Conservation (phyloP, 495 filamentous ascomycete genomes). For the Penicillium bialowiezense region DNA sequence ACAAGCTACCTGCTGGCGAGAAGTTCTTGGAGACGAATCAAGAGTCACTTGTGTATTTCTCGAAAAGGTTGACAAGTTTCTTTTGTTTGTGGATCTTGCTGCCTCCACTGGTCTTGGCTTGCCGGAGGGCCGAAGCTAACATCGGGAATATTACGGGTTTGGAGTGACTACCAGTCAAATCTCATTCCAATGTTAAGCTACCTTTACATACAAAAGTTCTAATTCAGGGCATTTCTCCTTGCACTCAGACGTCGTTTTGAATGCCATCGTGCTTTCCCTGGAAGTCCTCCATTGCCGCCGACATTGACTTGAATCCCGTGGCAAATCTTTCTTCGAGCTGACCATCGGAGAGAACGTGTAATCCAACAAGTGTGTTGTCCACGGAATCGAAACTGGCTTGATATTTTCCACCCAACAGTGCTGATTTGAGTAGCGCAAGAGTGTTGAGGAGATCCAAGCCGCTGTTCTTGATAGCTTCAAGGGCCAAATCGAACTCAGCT, state of each 20-base stretch:
- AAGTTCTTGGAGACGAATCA: too few relatives aligned
- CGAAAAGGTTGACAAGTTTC: too few relatives aligned
- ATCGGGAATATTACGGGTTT: too few relatives aligned
- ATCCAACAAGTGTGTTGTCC: background rate
- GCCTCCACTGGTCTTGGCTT: too few relatives aligned
- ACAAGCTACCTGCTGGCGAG: too few relatives aligned
- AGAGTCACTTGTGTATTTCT: too few relatives aligned
- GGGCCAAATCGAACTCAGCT: background rate
- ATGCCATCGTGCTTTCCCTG: background rate
- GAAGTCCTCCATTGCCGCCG: background rate
- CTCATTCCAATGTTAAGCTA: too few relatives aligned
- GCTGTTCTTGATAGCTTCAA: background rate
- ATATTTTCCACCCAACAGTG: background rate
- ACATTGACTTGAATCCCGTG: background rate
- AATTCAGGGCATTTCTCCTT: too few relatives aligned
- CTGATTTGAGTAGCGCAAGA: background rate
- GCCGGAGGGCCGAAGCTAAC: too few relatives aligned
- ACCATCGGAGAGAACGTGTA: background rate
- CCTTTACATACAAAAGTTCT: too few relatives aligned
- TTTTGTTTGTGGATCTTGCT: too few relatives aligned
- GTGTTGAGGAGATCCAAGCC: background rate
- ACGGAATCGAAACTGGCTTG: background rate
- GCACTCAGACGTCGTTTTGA: background rate
- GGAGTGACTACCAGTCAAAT: too few relatives aligned
- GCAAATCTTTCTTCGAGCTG: background rate